These are phyloP conservation scores for Lactarius deliciosus DNA, from an alignment of 768 basidiomycete species.

Conservation along the genomic window DNA sequence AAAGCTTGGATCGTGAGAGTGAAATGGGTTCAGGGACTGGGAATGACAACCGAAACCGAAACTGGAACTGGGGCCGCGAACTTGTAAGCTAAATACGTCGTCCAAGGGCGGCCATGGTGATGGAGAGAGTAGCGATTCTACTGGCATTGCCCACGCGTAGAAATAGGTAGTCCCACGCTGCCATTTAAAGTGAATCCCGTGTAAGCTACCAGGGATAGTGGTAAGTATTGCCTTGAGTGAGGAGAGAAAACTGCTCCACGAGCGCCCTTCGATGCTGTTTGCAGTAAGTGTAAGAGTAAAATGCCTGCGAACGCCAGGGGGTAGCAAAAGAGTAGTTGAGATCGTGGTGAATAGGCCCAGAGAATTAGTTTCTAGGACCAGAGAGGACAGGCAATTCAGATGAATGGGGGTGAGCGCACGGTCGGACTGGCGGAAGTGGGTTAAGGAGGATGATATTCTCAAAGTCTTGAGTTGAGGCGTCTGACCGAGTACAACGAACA, in stretches of 20 bases:
- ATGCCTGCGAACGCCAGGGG: conserved; percentile 10
- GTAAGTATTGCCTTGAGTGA: conserved; percentile 2
- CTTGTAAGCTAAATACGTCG: conserved; percentile 9
- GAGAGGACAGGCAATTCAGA: conserved; percentile 1
- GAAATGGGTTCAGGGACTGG: not conserved
- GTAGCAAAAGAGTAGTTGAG: not conserved
- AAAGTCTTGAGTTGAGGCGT: conserved; percentile 11
- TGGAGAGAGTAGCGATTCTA: not conserved
- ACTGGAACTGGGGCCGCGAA: not conserved
- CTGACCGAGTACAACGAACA: conserved; percentile 3
- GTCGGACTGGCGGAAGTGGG: not conserved
- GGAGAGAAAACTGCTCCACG: conserved; percentile 4
- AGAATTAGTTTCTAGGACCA: conserved; percentile 11
- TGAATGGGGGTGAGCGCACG: not conserved
- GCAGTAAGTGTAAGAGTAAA: not conserved
- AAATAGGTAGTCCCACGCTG: conserved; percentile 5
- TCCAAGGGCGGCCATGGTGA: conserved; percentile 11
- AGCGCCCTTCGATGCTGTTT: not conserved
- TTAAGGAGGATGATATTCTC: not conserved
- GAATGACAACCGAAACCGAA: conserved; percentile 1
- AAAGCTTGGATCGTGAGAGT: not conserved
- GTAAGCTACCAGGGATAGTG: not conserved
- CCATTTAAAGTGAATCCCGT: conserved; percentile 9
- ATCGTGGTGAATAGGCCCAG: conserved; percentile 5
- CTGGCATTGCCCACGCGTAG: conserved; percentile 1